These are phyloP conservation scores for Paradendryphiella salina DNA, from an alignment of 2,329 filamentous ascomycete genomes.

Conservation along the genomic window DNA sequence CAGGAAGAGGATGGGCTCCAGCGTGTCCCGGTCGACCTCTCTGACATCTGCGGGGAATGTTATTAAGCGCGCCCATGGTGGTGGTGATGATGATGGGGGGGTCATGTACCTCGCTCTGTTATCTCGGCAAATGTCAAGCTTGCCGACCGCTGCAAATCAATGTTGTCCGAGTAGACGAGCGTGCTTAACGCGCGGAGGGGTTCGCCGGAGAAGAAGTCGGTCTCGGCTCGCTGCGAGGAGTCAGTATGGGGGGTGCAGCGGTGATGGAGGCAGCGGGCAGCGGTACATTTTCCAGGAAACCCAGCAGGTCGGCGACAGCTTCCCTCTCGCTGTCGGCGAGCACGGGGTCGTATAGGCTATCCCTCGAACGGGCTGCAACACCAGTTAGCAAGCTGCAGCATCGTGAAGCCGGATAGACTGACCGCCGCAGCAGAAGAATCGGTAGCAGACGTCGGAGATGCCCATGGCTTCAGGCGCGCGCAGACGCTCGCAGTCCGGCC, in stretches of 20 bases:
- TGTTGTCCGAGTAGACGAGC: constrained; percentile 97
- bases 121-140: constrained; percentile 99
- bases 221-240: constrained; percentile 76
- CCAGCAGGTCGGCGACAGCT: constrained; percentile 90
- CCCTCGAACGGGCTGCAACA: constrained; percentile 49
- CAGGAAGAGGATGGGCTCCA: constrained; percentile 93
- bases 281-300: constrained; percentile 92
- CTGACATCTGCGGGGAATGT: constrained; percentile 72
- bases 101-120: constrained; percentile 81
- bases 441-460: constrained; percentile 40
- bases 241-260: constrained; percentile 38
- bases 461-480: constrained; percentile 39
- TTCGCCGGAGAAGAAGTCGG: constrained; percentile 97
- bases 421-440: constrained; percentile 47
- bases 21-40: constrained; percentile 90
- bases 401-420: constrained; percentile 15
- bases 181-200: constrained; percentile 92
- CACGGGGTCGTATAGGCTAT: constrained; percentile 59
- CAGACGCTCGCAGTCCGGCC: constrained; percentile 32
- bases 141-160: constrained; percentile 94
- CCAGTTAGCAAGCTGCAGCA: constrained; percentile 26
- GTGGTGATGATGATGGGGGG: constrained; percentile 1
- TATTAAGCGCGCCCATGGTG: constrained; percentile 19
- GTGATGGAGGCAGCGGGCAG: constrained; percentile 11
- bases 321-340: constrained; percentile 95